Base-by-base conservation (phyloP, 345 rosid species). In the Lenwebbia sp. region DNA sequence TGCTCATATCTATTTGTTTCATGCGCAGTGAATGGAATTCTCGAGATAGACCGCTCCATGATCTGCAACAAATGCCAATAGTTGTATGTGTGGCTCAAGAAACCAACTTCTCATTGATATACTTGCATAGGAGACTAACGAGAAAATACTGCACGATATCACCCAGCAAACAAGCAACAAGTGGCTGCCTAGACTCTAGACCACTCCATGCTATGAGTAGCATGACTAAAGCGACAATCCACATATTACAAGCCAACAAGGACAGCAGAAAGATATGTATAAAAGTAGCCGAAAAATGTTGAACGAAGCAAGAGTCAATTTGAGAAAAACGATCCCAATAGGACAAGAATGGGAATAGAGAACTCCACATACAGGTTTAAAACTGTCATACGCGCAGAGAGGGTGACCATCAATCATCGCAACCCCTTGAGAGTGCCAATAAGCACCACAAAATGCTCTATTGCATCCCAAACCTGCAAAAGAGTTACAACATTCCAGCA, bases 381-480 rank as follows among this genome's bases (percentile, higher is more conserved):
- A 96, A 88, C 90, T 93, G 70, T 92, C 96, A 81, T 13, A 86
- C 83, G 87, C 76, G 90, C 98, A 97, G 52, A 95, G 81, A 82
- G 90, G 90, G 49, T 89, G 85, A 60, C 87, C 56, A 84, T 88
- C 90, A 87, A 92, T 88, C 60, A 90, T 82, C 11, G 89, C 84
- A 88, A 93, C 91, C 86, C 90, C 91, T 89, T 85, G 91, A 53
- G 94, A 86, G 83, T 88, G 94, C 99, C 98, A 97, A 83, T 96
- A 96, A 65, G 98, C 95, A 86, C 98, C 96, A 86, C 98, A 96
- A 91, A 92, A 96, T 85, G 94, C 91, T 90, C 95, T 92, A 89
- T 95, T 95, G 85, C 99, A 97, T 87, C 98, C 98, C 88, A 91
- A 70, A 90, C 99, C 99, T 97, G 91, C 88, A 88, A 89, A 22